Percentiles rank a stretch among this genome's conserved stretches.
Conservation (phyloP, 129 eudicot genomes). For the Flaveria ramosissima region DNA sequence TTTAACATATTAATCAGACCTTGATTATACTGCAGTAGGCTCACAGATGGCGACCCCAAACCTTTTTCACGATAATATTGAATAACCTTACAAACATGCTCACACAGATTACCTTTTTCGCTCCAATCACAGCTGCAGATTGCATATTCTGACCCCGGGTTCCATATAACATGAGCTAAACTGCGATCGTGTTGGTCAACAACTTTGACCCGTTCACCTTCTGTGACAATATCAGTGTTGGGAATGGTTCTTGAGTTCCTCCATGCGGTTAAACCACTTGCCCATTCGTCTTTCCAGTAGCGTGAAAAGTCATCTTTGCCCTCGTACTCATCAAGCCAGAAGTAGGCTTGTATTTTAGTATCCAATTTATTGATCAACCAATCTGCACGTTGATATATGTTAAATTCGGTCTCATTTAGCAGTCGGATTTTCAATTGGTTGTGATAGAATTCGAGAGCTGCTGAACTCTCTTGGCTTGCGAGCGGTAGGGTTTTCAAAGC, state of each 20-base stretch:
- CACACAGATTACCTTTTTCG: constrained; percentile 68
- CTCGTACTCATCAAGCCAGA: constrained; percentile 89
- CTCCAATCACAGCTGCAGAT: constrained; percentile 70
- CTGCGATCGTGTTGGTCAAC: constrained; percentile 48
- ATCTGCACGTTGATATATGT: constrained; percentile 61
- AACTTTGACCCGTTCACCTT: constrained; percentile 59
- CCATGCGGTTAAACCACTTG: constrained; percentile 76
- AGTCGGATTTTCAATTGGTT: constrained; percentile 67
- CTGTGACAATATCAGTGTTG: constrained; percentile 53
- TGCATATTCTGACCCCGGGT: constrained; percentile 79
- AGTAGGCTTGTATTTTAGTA: constrained; percentile 63
- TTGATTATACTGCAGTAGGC: constrained; percentile 57
- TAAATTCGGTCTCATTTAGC: constrained; percentile 60
- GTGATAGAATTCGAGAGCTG: constrained; percentile 84
- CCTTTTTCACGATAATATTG: constrained; percentile 48
- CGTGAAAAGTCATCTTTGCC: constrained; percentile 73
- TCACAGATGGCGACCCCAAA: constrained; percentile 46
- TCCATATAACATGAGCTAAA: constrained; percentile 48
- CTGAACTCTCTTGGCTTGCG: constrained; percentile 77
- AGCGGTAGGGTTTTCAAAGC: constrained; percentile 60
- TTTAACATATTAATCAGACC: constrained; percentile 59
- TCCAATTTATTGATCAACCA: constrained; percentile 75
- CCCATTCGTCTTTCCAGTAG: constrained; percentile 85
- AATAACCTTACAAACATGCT: constrained; percentile 64
- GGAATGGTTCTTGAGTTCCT: constrained; percentile 60